These are phyloP conservation scores for Harrya chromipes DNA, from an alignment of 768 basidiomycete genomes.

Conservation along the genomic window DNA sequence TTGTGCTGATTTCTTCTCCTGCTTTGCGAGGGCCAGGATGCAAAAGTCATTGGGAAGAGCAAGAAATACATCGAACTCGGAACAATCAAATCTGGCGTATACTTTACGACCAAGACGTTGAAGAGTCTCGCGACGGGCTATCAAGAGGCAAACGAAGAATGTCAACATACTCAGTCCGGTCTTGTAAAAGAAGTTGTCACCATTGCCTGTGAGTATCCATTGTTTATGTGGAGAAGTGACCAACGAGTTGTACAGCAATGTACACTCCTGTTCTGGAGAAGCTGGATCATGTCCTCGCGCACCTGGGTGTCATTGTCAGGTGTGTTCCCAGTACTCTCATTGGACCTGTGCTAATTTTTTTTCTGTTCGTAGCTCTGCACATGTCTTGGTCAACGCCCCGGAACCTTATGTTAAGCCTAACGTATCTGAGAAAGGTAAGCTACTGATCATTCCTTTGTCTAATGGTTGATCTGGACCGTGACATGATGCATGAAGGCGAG, in stretches of 20 bases:
- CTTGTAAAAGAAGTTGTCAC: slow-evolving; percentile 91
- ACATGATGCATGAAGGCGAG: slow-evolving; percentile 57
- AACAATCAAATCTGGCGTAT: slow-evolving; percentile 81
- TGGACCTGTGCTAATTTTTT: neutral
- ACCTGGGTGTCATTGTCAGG: slow-evolving; percentile 91
- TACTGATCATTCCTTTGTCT: neutral
- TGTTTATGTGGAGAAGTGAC: neutral
- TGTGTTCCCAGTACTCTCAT: slow-evolving; percentile 26
- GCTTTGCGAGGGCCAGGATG: slow-evolving; percentile 60
- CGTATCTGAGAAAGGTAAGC: slow-evolving; percentile 68
- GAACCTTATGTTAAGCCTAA: slow-evolving; percentile 87
- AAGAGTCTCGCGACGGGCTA: slow-evolving; percentile 73
- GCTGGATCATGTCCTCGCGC: slow-evolving; percentile 80
- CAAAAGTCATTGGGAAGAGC: slow-evolving; percentile 58
- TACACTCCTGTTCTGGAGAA: slow-evolving; percentile 87
- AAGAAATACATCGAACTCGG: slow-evolving; percentile 80
- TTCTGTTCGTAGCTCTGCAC: slow-evolving; percentile 65
- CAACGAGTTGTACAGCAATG: slow-evolving; percentile 55
- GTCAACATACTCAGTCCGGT: slow-evolving; percentile 70
- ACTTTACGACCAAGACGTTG: slow-evolving; percentile 79
- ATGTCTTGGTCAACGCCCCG: slow-evolving; percentile 84
- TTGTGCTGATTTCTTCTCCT: neutral
- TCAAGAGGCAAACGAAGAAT: slow-evolving; percentile 61
- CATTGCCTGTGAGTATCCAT: slow-evolving; percentile 70
- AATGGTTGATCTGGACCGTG: neutral